These are phyloP conservation scores for Zoysia matrella DNA, from an alignment of 202 grass and related monocot genomes.

Conservation along the genomic window DNA sequence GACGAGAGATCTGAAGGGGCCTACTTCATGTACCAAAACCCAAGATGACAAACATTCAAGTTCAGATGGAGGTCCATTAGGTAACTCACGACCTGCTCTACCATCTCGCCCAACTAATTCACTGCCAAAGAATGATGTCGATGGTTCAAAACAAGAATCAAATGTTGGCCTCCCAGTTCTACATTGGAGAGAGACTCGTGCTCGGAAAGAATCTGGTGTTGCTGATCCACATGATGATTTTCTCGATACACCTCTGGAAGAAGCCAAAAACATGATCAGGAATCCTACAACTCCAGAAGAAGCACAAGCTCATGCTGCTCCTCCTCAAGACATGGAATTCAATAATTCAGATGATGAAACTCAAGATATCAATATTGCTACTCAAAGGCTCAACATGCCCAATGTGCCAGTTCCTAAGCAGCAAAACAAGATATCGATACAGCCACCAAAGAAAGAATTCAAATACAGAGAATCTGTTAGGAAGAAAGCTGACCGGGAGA, in stretches of 20 bases:
- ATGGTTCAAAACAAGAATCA: constrained; percentile 51
- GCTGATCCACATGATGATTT: constrained; percentile 90
- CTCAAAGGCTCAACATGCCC: constrained; percentile 58
- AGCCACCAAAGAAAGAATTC: constrained; percentile 67
- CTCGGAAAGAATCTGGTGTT: constrained; percentile 61
- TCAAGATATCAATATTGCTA: constrained; percentile 67
- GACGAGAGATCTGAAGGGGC: constrained; percentile 46
- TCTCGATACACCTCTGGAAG: constrained; percentile 87
- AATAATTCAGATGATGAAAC: constrained; percentile 85
- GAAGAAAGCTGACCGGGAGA: constrained; percentile 84
- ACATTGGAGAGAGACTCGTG: constrained; percentile 79
- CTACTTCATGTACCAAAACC: constrained; percentile 33
- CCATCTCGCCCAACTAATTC: constrained; percentile 38
- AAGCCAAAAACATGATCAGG: constrained; percentile 53
- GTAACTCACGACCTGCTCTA: constrained; percentile 38
- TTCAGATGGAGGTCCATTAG: constrained; percentile 42
- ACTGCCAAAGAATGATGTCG: constrained; percentile 37
- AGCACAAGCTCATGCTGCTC: constrained; percentile 57
- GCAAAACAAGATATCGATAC: constrained; percentile 56
- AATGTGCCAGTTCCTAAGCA: constrained; percentile 37
- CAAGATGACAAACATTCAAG: constrained; percentile 30
- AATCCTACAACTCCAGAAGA: constrained; percentile 50
- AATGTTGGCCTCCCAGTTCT: constrained; percentile 34
- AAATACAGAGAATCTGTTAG: constrained; percentile 91
- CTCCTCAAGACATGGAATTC: constrained; percentile 83